Conservation (phyloP, 352 stramenopile genomes). For the Pythium grandisporangium region DNA sequence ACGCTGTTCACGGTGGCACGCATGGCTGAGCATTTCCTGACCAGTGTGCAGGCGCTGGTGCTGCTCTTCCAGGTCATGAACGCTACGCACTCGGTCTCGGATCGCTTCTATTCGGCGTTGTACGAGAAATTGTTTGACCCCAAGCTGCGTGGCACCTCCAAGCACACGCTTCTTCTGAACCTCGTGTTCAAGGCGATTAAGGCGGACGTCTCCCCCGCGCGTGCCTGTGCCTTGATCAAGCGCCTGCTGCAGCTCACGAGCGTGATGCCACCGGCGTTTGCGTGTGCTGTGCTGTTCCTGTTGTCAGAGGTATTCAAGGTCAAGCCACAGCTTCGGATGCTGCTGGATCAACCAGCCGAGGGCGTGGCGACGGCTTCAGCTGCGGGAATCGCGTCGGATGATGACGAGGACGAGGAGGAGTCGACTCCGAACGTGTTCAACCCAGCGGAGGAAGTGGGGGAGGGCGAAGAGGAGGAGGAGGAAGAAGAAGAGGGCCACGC, state of each 20-base stretch:
- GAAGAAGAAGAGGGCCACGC: constrained; percentile 19
- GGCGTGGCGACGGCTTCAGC: too few relatives aligned
- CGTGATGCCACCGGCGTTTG: constrained; percentile 81
- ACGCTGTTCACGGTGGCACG: constrained; percentile 78
- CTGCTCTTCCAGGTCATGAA: constrained; percentile 91
- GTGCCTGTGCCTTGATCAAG: constrained; percentile 92
- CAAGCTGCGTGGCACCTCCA: constrained; percentile 86
- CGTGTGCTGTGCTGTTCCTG: constrained; percentile 92
- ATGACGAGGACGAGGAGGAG: constrained; percentile 58
- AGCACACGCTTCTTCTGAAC: constrained; percentile 97
- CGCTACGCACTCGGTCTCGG: constrained; percentile 81
- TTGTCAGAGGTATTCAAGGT: constrained; percentile 91
- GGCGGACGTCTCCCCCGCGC: constrained; percentile 78
- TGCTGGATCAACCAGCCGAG: constrained; percentile 70
- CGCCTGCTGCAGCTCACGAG: constrained; percentile 82
- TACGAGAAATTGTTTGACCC: constrained; percentile 93
- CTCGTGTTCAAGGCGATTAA: constrained; percentile 98
- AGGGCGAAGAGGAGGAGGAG: constrained; percentile 18
- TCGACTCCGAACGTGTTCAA: constrained; percentile 21
- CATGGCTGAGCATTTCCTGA: constrained; percentile 76
- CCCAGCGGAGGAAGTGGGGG: constrained; percentile 16
- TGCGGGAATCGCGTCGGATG: constrained; percentile 19
- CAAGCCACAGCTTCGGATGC: constrained; percentile 61
- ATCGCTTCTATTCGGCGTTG: constrained; percentile 96
- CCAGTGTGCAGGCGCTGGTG: constrained; percentile 96